Base-by-base conservation (phyloP, 192 early-diverging fungal species). In the Umbelopsis ramanniana region DNA sequence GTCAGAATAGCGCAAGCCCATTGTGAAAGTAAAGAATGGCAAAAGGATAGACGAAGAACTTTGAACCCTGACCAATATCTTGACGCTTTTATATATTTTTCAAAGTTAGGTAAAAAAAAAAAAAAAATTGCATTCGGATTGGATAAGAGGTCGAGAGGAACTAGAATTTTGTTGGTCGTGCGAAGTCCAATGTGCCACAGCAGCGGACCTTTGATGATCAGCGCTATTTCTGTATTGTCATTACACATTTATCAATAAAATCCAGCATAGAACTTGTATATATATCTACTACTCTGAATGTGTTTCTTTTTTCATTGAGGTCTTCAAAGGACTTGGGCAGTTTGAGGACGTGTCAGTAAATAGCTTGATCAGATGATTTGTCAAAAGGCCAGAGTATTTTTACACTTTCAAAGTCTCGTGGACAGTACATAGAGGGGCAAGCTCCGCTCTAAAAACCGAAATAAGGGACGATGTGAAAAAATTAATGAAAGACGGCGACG, bases 1-100 rank as follows among this genome's bases (percentile, higher is more conserved):
- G 68, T 70, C 57, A 67, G 68, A 74, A 21, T 69, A 75, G 14
- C 73, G 69, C 26, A 78, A 52, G 23, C 72, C 72, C 74, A 75
- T 70, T 23, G 48, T 66, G 26, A 40, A 52, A 19, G 19, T 15
- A 52, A 66, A 54, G 43, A 37, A 47, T 63, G 35, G 45, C 29
- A 38, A 21, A 50, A 57, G 19, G 47, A 50, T n/a, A 63, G 40
- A 45, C 45, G 45, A 53, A 52, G 60, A 66, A 52, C n/a, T 37
- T 33, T 37, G 26, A 29, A 63, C 10, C 7, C 29, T 35, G 33
- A 29, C 26, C 33, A 6, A 43, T 11, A 0, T 7, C 40, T 12
- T 2, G 6, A 43, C 0, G 40, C 11, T 43, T 43, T 11, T 43
- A 43, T 43, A 43, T 43, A 6, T 11, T 43, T 43, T 50, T 50